Evolutionary conservation across 140 eudicot species (phyloP).

Genomic region (Senecio squalidus): DNA sequence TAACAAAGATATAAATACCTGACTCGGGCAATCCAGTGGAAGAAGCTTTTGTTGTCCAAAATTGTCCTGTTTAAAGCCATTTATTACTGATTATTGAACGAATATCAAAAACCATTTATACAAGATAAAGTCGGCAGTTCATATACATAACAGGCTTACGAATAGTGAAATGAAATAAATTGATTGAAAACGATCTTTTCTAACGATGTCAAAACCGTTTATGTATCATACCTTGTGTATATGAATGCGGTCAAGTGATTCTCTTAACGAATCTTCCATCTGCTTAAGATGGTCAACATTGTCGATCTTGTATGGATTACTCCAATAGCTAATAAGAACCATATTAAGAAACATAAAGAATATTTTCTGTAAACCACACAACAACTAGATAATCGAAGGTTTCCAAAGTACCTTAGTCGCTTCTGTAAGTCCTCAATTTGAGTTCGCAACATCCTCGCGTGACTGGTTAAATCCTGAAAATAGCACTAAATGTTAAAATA

Average conservation of each 20-base stretch:
- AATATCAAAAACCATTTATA: background rate
- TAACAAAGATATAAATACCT: slow-evolving; percentile 34
- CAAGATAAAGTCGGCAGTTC: background rate
- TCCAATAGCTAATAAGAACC: slow-evolving; percentile 56
- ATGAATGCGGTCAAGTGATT: slow-evolving; percentile 53
- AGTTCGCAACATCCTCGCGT: slow-evolving; percentile 51
- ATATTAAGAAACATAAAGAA: background rate
- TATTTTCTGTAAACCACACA: background rate
- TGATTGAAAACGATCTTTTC: background rate
- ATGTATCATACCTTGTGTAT: slow-evolving; percentile 49
- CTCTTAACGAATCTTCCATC: slow-evolving; percentile 79
- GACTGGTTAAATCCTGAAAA: slow-evolving; percentile 66
- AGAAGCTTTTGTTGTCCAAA: slow-evolving; percentile 42
- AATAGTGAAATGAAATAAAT: slow-evolving; percentile 1
- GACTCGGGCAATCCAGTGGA: slow-evolving; percentile 59
- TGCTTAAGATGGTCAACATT: slow-evolving; percentile 67
- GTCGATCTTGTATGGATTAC: slow-evolving; percentile 71
- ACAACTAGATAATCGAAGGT: background rate
- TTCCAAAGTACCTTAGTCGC: slow-evolving; percentile 47
- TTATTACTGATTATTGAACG: slow-evolving; percentile 14
- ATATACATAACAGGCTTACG: slow-evolving; percentile 11
- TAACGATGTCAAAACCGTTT: background rate
- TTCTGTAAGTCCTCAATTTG: slow-evolving; percentile 61
- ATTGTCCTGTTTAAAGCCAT: slow-evolving; percentile 43
- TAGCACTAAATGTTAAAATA: background rate